Evolutionary conservation across 345 rosid species (phyloP), one percentile per base, ranked within the genome.

Genomic region (Barbarea vulgaris): DNA sequence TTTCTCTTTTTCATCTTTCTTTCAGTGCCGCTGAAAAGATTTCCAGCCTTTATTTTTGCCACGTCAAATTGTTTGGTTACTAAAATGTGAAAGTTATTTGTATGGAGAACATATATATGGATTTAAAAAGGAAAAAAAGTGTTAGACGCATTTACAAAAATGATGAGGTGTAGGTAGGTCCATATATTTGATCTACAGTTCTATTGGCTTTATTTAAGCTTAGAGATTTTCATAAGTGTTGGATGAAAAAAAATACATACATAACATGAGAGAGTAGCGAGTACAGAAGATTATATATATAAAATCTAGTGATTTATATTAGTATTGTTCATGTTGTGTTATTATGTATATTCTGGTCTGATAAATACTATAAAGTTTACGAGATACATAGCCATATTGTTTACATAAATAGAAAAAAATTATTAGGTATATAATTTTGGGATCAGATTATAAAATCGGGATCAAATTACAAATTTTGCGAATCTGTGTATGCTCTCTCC

Each of bases 1-100:
- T 48, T 44, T 21, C 80, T 46, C 72, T 69, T 39, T 70, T 56
- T 37, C 5, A 34, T 70, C 13, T 64, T 19, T 77, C 59, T 70
- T 77, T 64, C 76, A 30, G 42, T 77, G 76, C 80, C 80, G 41
- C 76, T 64, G 25, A 48, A 70, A 70, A 70, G 80, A 71, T 77
- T 55, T 76, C 17, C 7, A n/a, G 11, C 64, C 69, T 61, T 69
- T 52, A 24, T 36, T 24, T 57, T 44, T 53, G 75, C 75, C 76
- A 77, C 72, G 76, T 77, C 80, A 63, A 25, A 51, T 30, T 42
- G 53, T 76, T 44, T 69, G 54, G 37, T 37, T 39, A 34, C 14
- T 9, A 64, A 22, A 17, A 21, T 64, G 30, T 18, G 14, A 19
- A 30, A 64, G 7, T 30, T 17, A 52, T 63, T 63, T 31, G 24